Conservation (phyloP, 169 alveolate genomes). For the Cryptosporidium viatorum region DNA sequence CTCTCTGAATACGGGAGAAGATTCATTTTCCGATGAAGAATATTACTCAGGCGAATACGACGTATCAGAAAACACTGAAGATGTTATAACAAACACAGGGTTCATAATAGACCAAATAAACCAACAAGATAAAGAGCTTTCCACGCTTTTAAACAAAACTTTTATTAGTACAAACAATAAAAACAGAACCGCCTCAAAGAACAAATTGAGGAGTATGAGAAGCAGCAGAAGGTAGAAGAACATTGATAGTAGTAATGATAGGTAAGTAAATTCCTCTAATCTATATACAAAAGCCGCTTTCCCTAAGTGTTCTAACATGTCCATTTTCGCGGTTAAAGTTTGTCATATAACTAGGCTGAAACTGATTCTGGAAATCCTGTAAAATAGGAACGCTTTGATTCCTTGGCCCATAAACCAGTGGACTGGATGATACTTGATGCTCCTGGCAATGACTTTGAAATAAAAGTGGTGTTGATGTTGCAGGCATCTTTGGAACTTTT, state of each 20-base stretch:
- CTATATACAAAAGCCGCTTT: slow-evolving; percentile 2
- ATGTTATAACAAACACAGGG: slow-evolving; percentile 31
- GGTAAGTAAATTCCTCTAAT: not conserved
- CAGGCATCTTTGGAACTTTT: not conserved
- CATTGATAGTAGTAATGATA: not conserved
- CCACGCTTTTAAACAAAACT: slow-evolving; percentile 26
- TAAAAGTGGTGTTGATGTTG: not conserved
- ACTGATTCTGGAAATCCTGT: not conserved
- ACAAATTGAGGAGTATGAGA: not conserved
- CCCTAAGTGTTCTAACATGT: not conserved
- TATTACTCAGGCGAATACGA: slow-evolving; percentile 30
- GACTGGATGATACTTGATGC: not conserved
- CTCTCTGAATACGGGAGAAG: not conserved
- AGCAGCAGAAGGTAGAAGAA: not conserved
- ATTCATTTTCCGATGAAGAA: slow-evolving; percentile 24
- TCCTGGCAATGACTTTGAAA: not conserved
- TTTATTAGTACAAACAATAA: slow-evolving; percentile 1
- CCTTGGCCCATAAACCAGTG: not conserved
- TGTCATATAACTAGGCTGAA: not conserved
- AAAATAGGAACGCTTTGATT: slow-evolving; percentile 13
- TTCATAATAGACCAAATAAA: slow-evolving; percentile 54
- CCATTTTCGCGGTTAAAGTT: not conserved
- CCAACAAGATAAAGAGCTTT: slow-evolving; percentile 66
- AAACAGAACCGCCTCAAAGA: not conserved
- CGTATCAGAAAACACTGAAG: slow-evolving; percentile 13